phyloP scores from a whole-genome alignment of 2,329 filamentous ascomycete species.

The Metarhizium album region DNA sequence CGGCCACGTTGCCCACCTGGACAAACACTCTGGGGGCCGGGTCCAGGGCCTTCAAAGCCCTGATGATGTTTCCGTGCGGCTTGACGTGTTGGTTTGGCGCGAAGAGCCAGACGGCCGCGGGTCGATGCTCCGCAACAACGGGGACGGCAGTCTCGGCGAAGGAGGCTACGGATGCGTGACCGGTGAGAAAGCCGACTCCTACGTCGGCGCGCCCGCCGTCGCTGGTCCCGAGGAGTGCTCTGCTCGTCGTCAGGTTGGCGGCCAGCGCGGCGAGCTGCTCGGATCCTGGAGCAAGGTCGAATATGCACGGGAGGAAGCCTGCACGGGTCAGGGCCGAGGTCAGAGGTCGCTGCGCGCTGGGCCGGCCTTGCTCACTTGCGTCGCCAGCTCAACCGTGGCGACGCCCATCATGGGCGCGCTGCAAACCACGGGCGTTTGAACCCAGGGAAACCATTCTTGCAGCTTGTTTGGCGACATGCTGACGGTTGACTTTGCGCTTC shows the following conservation, averaged over 20 bases:
- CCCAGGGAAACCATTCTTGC: constrained; percentile 20
- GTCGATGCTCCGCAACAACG: too few species aligned
- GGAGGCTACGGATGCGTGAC: constrained; percentile 28
- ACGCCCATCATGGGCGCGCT: constrained; percentile 27
- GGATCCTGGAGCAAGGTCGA: constrained; percentile 20
- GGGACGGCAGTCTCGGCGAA: too few species aligned
- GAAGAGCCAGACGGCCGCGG: too few species aligned
- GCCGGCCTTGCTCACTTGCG: constrained; percentile 27
- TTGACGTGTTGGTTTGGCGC: too few species aligned
- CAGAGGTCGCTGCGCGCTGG: too few species aligned
- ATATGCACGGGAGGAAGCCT: constrained; percentile 23
- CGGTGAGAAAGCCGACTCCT: constrained; percentile 47
- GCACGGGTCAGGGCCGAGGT: too few species aligned
- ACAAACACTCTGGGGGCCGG: too few species aligned
- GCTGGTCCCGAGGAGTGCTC: constrained; percentile 16
- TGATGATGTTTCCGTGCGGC: too few species aligned
- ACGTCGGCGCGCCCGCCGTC: constrained; percentile 38
- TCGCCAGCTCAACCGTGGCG: constrained; percentile 22
- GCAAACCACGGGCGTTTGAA: constrained; percentile 19
- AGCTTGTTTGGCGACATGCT: constrained; percentile 15
- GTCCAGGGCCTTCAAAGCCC: too few species aligned
- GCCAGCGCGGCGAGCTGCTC: constrained; percentile 22
- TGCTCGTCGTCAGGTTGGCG: constrained; percentile 19
- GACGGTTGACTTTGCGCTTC: too few species aligned
- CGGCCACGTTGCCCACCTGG: constrained; percentile 49